phyloP scores from a whole-genome alignment of 371 early-diverging fungal species.

The Rhizopus stolonifer region DNA sequence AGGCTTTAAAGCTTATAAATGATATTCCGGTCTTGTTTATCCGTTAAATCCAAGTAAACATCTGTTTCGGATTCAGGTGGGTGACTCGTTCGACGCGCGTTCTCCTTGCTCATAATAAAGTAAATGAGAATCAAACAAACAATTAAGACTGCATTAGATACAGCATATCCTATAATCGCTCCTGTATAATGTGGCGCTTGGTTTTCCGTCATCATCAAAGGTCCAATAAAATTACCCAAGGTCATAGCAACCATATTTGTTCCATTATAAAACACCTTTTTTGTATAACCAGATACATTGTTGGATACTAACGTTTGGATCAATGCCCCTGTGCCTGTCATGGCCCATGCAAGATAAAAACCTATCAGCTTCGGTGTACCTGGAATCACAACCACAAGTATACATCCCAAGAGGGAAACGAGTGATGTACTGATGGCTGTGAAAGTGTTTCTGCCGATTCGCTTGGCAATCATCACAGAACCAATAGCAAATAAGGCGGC shows the following conservation, averaged over 20 bases:
- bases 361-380: constrained; percentile 21
- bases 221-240: constrained; percentile 30
- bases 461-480: constrained; percentile 9
- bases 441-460: constrained; percentile 1
- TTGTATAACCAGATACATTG: constrained; percentile 30
- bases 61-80: constrained; percentile 13
- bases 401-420: constrained; percentile 19
- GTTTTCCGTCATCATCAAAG: constrained; percentile 23
- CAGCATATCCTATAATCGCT: constrained; percentile 23
- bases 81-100: constrained; percentile 18
- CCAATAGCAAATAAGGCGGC: constrained; percentile 15
- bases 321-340: constrained; percentile 14
- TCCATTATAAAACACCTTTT: constrained; percentile 24
- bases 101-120: constrained; percentile 22
- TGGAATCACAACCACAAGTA: constrained; percentile 19
- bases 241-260: constrained; percentile 20
- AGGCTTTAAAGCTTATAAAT: constrained; percentile 34
- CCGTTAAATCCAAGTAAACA: constrained; percentile 35
- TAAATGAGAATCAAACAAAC: constrained; percentile 12
- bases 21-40: constrained; percentile 34
- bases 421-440: constrained; percentile 4
- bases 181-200: constrained; percentile 21
- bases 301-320: constrained; percentile 21
- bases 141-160: constrained; percentile 18
- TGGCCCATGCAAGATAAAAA: constrained; percentile 24